Percentiles rank a stretch among this genome's conserved stretches.
phyloP scores from a whole-genome alignment of 2,329 filamentous ascomycete genomes.

The Mariannaea elegans region DNA sequence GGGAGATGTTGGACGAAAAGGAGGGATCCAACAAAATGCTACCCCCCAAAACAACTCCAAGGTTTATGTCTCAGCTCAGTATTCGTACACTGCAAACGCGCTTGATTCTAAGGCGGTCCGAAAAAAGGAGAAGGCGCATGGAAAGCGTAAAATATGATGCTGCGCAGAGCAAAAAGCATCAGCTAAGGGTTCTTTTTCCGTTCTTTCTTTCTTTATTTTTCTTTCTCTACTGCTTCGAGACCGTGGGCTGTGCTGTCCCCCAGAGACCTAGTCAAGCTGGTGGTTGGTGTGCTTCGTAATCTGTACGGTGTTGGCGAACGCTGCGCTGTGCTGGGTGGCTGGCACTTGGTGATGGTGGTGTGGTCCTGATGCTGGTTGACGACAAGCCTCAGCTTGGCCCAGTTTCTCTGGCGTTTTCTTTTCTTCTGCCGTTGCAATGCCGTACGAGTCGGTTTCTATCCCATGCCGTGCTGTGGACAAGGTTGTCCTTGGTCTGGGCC shows the following conservation, averaged over 20 bases:
- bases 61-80: constrained; percentile 44
- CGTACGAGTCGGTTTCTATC: neutral
- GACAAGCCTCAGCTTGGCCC: neutral
- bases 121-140: neutral
- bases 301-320: neutral
- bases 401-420: neutral
- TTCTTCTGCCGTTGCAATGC: neutral
- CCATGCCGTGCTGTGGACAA: neutral
- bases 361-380: constrained; percentile 4
- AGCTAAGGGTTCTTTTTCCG: neutral
- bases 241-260: neutral
- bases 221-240: neutral
- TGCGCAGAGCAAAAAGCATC: no score
- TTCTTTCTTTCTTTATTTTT: no score
- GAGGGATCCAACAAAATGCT: neutral
- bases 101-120: constrained; percentile 13
- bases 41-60: constrained; percentile 29
- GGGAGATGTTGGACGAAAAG: neutral
- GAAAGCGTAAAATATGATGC: neutral
- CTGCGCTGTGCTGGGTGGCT: neutral
- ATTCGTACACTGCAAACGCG: constrained; percentile 1
- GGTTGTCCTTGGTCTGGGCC: neutral
- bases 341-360: constrained; percentile 10
- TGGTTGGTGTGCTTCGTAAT: neutral
- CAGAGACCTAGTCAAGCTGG: neutral